Evolutionary conservation across 805 yeast species (phyloP).

Genomic region (Priceomyces carsonii): DNA sequence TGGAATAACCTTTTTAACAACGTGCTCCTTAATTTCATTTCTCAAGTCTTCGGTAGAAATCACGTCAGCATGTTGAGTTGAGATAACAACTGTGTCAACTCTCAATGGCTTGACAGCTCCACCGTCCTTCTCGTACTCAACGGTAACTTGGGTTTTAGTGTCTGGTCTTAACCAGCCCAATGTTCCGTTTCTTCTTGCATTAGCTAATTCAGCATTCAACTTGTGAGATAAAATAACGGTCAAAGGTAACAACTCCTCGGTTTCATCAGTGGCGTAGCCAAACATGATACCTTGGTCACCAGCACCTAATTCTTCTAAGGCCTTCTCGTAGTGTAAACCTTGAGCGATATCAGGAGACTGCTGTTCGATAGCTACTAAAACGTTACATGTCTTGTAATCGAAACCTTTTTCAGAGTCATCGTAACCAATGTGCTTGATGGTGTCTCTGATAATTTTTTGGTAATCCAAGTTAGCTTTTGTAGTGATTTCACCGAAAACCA

Average conservation of each 20-base stretch:
- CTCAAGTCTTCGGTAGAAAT: conserved; percentile 93
- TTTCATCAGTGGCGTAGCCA: conserved; percentile 99
- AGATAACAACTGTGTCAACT: conserved; percentile 96
- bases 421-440: conserved; percentile 98
- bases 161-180: conserved; percentile 98
- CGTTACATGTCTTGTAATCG: conserved; percentile 99
- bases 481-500: conserved; percentile 99
- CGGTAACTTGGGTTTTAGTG: conserved; percentile 99
- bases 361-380: conserved; percentile 97
- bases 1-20: conserved; percentile 92
- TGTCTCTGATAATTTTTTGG: conserved; percentile 97
- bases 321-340: conserved; percentile 97
- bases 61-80: conserved; percentile 97
- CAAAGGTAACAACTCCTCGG: conserved; percentile 95
- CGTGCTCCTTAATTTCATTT: conserved; percentile 70
- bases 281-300: conserved; percentile 99
- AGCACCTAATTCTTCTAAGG: conserved; percentile 96
- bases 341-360: conserved; percentile 99
- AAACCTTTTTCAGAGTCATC: conserved; percentile 95
- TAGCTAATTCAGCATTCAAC: conserved; percentile 94
- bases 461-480: conserved; percentile 93
- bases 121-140: conserved; percentile 89
- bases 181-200: conserved; percentile 94
- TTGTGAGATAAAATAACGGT: conserved; percentile 93
- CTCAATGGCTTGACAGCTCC: conserved; percentile 96